A percentile compares a stretch with the other conserved stretches of the same genome.
Evolutionary conservation across 2,329 filamentous ascomycete genomes (phyloP).

Genomic region (Ophiostoma ulmi): DNA sequence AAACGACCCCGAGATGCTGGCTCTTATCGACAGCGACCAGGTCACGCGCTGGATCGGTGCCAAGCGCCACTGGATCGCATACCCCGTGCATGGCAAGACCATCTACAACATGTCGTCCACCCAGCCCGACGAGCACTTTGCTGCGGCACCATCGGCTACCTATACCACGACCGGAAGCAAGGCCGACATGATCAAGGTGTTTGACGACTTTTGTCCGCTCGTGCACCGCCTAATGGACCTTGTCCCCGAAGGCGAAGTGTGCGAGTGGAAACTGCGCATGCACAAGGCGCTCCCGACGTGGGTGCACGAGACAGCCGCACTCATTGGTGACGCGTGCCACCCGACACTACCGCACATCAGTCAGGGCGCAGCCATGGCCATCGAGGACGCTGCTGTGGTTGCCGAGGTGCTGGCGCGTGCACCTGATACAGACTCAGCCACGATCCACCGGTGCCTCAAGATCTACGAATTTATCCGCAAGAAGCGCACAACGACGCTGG

Average conservation of each 20-base stretch:
- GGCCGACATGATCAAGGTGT: not conserved
- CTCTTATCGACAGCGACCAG: constrained; percentile 59
- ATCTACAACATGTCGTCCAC: constrained; percentile 59
- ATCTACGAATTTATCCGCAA: not conserved
- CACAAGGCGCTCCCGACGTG: not conserved
- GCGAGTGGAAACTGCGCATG: not conserved
- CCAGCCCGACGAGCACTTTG: not conserved
- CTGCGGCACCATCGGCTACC: not conserved
- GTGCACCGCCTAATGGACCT: not conserved
- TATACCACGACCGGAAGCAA: not conserved
- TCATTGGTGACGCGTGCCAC: not conserved
- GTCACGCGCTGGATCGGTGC: constrained; percentile 73
- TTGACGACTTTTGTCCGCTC: not conserved
- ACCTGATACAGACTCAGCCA: not conserved
- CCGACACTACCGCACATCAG: not conserved
- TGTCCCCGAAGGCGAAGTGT: not conserved
- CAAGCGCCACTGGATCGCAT: constrained; percentile 70
- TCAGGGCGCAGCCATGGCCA: not conserved
- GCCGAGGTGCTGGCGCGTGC: not conserved
- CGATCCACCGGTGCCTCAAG: not conserved
- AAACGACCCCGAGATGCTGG: constrained; percentile 60
- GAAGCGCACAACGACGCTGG: not conserved
- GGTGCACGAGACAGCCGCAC: not conserved
- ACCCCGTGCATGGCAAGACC: constrained; percentile 62
- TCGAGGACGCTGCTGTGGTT: not conserved